Base-by-base conservation (phyloP, 148 eudicot genomes). In the Cornus florida region DNA sequence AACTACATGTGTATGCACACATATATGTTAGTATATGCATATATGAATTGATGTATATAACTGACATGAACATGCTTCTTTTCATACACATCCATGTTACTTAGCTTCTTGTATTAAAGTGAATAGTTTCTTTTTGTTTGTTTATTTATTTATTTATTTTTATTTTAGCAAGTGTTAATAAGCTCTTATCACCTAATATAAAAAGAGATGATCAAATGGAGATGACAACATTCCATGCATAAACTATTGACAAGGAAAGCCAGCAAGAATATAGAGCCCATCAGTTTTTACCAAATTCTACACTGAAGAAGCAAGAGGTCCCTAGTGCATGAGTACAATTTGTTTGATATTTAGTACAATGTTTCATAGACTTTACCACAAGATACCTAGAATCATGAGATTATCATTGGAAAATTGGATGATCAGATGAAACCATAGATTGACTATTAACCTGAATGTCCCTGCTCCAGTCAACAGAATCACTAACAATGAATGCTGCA, bases 391-490 rank as follows among this genome's bases (percentile, higher is more conserved):
- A 39, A 71, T 20, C 22, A 9, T 12, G 65, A 77, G 35, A 12
- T 7, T 16, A 31, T 9, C 13, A 5, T 38, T 13, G 17, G 24
- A n/a, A 46, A 2, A 16, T 41, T 7, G 13, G 11, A 75, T 73
- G 70, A 39, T 85, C 77, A 78, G 50, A 68, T n/a, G 10, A 62
- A 39, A 73, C 43, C 31, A 82, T 10, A 78, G 73, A 53, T 60
- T 57, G 78, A 73, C 68, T 75, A 78, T 43, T 75, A 72, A 94
- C 98, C 98, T 94, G 97, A 86, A 94, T 78, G 78, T 94, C 97
- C 77, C 94, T 91, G 90, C 98, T 89, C 98, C 98, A 94, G 86
- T 94, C 98, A 78, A 94, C 85, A 66, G 98, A 69, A 86, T 94
- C 98, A 74, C 95, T 94, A 76, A 94, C 94, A 71, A 93, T 78